A percentile compares a stretch with the other conserved stretches of the same genome.
phyloP scores from a whole-genome alignment of 345 rosid species.

The Ceriops zippeliana region DNA sequence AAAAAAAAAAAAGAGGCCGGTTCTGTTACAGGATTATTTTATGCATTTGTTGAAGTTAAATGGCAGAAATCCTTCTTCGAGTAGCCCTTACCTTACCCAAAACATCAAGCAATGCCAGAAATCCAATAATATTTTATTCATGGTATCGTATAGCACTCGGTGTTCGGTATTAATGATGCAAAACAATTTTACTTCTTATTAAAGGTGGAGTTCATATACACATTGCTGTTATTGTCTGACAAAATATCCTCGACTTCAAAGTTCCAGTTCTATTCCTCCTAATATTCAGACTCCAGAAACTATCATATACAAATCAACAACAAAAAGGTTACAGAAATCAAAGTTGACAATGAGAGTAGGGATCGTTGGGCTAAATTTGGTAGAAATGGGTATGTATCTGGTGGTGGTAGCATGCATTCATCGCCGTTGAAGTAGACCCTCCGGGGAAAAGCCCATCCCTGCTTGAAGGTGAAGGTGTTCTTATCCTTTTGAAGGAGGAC shows the following conservation, averaged over 20 bases:
- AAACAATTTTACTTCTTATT: background rate
- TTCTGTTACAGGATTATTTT: too few species aligned
- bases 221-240: too few species aligned
- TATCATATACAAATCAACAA: conserved; percentile 31
- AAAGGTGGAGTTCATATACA: too few species aligned
- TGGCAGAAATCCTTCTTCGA: too few species aligned
- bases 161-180: too few species aligned
- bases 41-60: too few species aligned
- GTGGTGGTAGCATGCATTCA: conserved; percentile 84
- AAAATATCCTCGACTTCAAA: background rate
- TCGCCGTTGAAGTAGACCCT: conserved; percentile 92
- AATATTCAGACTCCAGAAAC: conserved; percentile 7
- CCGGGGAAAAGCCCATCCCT: conserved; percentile 93
- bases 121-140: background rate
- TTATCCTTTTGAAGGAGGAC: conserved; percentile 72
- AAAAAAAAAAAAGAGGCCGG: too few species aligned
- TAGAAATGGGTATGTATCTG: conserved; percentile 75
- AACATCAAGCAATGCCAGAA: too few species aligned
- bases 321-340: conserved; percentile 30
- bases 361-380: conserved; percentile 50
- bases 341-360: conserved; percentile 25
- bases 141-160: too few species aligned
- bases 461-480: conserved; percentile 73
- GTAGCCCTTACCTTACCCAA: too few species aligned
- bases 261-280: too few species aligned